Conservation (phyloP, 129 eudicot genomes). For the Flaveria sonorensis region DNA sequence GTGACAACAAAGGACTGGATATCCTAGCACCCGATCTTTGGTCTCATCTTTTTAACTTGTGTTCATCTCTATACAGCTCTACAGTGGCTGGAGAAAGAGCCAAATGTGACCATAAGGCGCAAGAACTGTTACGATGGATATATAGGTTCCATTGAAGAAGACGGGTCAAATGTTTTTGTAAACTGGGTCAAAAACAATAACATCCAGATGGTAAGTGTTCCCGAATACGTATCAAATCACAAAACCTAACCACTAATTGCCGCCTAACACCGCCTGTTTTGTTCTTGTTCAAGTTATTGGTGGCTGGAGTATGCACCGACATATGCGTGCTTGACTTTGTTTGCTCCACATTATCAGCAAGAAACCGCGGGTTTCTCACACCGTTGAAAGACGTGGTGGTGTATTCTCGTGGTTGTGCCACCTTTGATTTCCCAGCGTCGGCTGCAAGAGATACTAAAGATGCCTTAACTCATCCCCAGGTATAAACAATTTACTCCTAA, state of each 20-base stretch:
- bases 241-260: not conserved
- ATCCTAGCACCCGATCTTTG: not conserved
- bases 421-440: constrained; percentile 71
- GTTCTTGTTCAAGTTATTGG: constrained; percentile 59
- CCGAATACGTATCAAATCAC: not conserved
- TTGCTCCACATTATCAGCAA: constrained; percentile 69
- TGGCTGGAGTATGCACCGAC: constrained; percentile 86
- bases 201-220: constrained; percentile 54
- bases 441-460: constrained; percentile 47
- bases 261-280: not conserved
- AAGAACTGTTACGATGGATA: constrained; percentile 84
- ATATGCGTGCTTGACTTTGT: constrained; percentile 85
- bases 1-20: not conserved
- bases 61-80: constrained; percentile 47
- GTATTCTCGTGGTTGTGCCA: constrained; percentile 81
- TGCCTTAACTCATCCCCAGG: constrained; percentile 69
- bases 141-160: constrained; percentile 65
- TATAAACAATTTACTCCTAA: constrained; percentile 9
- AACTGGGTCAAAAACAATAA: constrained; percentile 73
- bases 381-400: constrained; percentile 81
- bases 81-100: constrained; percentile 68
- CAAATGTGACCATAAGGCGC: constrained; percentile 65
- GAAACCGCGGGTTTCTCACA: constrained; percentile 61
- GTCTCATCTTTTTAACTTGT: constrained; percentile 4
- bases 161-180: constrained; percentile 67